These are phyloP conservation scores for Cupressus sempervirens DNA, from an alignment of 75 land plant genomes.

Conservation along the genomic window DNA sequence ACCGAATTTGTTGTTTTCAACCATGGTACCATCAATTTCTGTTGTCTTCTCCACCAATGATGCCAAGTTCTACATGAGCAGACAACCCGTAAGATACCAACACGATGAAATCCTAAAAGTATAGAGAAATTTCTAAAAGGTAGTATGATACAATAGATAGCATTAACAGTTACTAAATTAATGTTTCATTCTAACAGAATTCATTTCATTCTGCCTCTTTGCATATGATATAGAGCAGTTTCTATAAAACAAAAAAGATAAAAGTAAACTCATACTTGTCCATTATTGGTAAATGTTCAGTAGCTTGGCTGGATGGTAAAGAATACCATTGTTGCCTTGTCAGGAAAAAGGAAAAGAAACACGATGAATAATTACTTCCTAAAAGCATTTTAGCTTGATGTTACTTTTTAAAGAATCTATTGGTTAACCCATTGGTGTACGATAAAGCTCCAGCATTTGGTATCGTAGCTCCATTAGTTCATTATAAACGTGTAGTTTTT, in stretches of 20 bases:
- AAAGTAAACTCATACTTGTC: conserved; percentile 16
- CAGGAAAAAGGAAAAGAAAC: background rate
- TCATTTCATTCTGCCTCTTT: background rate
- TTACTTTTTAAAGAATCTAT: background rate
- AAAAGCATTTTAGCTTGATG: background rate
- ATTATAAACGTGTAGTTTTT: background rate
- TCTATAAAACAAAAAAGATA: background rate
- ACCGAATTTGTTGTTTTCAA: conserved; percentile 72
- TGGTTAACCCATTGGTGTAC: background rate
- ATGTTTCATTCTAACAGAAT: background rate
- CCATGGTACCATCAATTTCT: too few species aligned
- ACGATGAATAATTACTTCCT: background rate
- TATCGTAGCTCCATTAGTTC: too few species aligned
- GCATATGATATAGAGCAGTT: background rate
- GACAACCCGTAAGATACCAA: too few species aligned
- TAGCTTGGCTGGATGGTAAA: conserved; percentile 67
- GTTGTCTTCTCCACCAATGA: too few species aligned
- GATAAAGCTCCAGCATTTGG: background rate
- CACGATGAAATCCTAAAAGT: too few species aligned
- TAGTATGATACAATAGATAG: background rate
- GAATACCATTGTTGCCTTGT: conserved; percentile 25
- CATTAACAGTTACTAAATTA: background rate
- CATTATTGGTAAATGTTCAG: conserved; percentile 51
- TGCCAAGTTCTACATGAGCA: too few species aligned
- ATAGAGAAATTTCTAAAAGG: too few species aligned